Base-by-base conservation (phyloP, 169 alveolate species). In the Perkinsus olseni region DNA sequence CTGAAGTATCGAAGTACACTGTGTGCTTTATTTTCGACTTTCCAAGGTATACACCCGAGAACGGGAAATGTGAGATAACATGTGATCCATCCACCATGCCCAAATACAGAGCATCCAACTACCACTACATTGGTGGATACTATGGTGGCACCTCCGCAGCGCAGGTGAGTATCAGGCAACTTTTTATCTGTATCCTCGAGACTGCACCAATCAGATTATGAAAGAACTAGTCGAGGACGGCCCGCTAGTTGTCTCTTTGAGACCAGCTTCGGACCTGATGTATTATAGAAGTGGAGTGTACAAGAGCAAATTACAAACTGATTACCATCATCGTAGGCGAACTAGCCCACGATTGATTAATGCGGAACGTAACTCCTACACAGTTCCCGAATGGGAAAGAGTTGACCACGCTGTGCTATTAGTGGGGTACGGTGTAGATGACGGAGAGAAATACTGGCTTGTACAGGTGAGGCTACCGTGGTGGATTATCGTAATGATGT, bases 341-440 rank as follows among this genome's bases (percentile, higher is more conserved):
- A 45, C 17, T 45, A 45, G 6, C 28, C 17, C 34, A 62, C 31
- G 34, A 6, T 24, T 62, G 34, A 21, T 6, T 21, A 4, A 8
- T 62, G 82, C 1, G 34, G 13, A 62, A 13, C 34, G 13, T 4
- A 21, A 62, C 50, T 40, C 17, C 6, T 45, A 17, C 17, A 17
- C 17, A 62, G 82, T 8, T 62, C 82, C 82, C 82, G 95, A 93
- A 39, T 95, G 97, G 97, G 95, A 95, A 93, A 51, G 92, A 40
- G 96, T 95, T 10, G 96, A 94, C 93, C 97, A 95, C 40, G 95
- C 97, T 24, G 96, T 95, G 31, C 92, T 95, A 17, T 91, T 95
- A 39, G 94, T 94, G 36, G 95, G 95, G 17, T 94, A 95, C 94
- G 96, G 96, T n/a, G 96, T 92, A 91, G 94, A 94, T 38, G 39